Evolutionary conservation across 768 basidiomycete genomes (phyloP), one percentile per base, ranked within the genome.

Genomic region (Lactifluus hygrophoroides): DNA sequence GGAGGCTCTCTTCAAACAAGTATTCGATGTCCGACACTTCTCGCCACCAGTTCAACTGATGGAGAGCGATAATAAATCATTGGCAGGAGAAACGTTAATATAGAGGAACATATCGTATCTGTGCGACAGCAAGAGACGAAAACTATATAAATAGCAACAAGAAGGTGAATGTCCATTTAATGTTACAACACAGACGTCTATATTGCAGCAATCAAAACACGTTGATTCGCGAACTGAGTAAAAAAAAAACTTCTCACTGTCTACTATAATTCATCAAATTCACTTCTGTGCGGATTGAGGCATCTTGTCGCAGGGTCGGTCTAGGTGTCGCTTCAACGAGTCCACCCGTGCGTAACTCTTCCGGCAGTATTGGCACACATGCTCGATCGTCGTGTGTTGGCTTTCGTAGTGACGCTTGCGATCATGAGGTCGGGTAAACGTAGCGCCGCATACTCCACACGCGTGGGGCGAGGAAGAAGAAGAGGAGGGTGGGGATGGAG

Each of bases 391-490:
- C 44, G 82, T 76, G 66, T 90, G 88, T 65, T 88, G 84, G 16
- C 84, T 87, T 70, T 89, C 87, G 64, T 81, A 80, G 71, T 91
- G 88, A 61, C 88, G 80, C 72, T 90, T 88, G 63, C 86, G 80
- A 71, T 91, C 88, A 70, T 90, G 87, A 57, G 84, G 78, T 61
- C 88, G 81, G 34, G 86, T 88, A 69, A 90, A 90, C 25, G 86
- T 85, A 71, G 86, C 85, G 52, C 83, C 83, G 69, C 88, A 90
- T 63, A 80, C 78, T 57, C 85, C 81, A 72, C 88, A 90, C 56
- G 78, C 75, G 73, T 78, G 87, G 38, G 86, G 81, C 67, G 88
- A 86, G 49, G 77, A 78, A 47, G 76, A 71, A 53, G 77, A 71
- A 57, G 74, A 47, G 17, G 66, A 54, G 9, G 66, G 60, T 23